phyloP scores from a whole-genome alignment of 106 monocot species.

The Platanthera guangdongensis region DNA sequence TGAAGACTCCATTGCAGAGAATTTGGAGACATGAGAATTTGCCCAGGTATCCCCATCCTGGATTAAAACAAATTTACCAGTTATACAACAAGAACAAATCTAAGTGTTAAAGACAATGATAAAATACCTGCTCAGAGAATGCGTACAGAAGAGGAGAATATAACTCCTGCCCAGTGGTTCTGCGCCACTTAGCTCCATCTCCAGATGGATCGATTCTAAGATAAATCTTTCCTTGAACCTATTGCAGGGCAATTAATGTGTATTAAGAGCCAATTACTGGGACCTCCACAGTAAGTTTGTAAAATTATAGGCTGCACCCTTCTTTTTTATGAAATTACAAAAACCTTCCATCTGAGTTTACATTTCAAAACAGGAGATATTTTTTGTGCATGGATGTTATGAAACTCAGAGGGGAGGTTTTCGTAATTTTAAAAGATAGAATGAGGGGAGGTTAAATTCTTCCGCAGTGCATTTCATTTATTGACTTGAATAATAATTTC shows the following conservation, averaged over 20 bases:
- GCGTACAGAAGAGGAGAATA: constrained; percentile 91
- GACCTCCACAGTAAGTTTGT: too few species aligned
- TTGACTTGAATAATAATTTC: not conserved
- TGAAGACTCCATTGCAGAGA: constrained; percentile 72
- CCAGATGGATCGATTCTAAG: constrained; percentile 71
- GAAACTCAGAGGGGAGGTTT: too few species aligned
- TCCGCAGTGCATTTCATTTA: not conserved
- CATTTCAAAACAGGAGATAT: too few species aligned
- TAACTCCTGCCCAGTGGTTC: constrained; percentile 82
- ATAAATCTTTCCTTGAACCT: constrained; percentile 90
- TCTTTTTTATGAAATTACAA: too few species aligned
- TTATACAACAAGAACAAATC: not conserved
- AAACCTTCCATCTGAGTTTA: too few species aligned
- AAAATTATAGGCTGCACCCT: too few species aligned
- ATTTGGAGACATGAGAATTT: constrained; percentile 55
- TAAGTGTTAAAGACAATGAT: not conserved
- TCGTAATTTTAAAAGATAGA: too few species aligned
- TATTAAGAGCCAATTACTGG: too few species aligned
- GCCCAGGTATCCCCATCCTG: constrained; percentile 57
- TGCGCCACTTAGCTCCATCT: constrained; percentile 90
- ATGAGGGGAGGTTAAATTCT: not conserved
- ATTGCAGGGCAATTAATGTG: not conserved
- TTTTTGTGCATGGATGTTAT: too few species aligned
- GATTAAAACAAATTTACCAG: not conserved
- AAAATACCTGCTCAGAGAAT: constrained; percentile 72